These are phyloP conservation scores for Spatholobus suberectus DNA, from an alignment of 306 rosid species.

Conservation along the genomic window DNA sequence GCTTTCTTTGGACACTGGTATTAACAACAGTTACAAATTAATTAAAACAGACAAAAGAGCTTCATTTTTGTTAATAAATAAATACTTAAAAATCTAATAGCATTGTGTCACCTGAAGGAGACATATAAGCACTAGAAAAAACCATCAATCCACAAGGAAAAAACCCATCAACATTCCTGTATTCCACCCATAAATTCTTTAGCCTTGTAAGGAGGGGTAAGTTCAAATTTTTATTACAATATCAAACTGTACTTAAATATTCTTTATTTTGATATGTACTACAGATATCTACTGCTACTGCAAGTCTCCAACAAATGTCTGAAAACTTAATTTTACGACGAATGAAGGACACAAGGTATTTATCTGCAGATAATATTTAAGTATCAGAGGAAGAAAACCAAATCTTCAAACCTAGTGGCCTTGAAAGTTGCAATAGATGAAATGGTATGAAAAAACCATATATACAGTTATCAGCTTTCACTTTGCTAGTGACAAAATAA, in stretches of 20 bases:
- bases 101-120: neutral
- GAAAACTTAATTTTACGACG: neutral
- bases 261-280: neutral
- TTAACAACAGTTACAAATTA: neutral
- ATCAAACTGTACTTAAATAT: neutral
- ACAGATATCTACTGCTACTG: neutral
- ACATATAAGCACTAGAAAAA: neutral
- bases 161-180: neutral
- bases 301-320: neutral
- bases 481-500: neutral
- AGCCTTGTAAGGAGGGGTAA: neutral
- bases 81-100: neutral
- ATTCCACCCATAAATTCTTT: neutral
- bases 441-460: neutral
- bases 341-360: neutral
- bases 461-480: neutral
- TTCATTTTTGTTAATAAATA: neutral
- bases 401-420: neutral
- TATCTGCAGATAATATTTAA: neutral
- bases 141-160: neutral
- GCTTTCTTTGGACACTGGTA: neutral
- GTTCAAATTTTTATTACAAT: neutral
- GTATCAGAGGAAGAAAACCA: slow-evolving; percentile 3
- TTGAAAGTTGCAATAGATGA: neutral
- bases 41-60: neutral